These are phyloP conservation scores for Marasmius oreades DNA, from an alignment of 1,284 basidiomycete genomes.

Conservation along the genomic window DNA sequence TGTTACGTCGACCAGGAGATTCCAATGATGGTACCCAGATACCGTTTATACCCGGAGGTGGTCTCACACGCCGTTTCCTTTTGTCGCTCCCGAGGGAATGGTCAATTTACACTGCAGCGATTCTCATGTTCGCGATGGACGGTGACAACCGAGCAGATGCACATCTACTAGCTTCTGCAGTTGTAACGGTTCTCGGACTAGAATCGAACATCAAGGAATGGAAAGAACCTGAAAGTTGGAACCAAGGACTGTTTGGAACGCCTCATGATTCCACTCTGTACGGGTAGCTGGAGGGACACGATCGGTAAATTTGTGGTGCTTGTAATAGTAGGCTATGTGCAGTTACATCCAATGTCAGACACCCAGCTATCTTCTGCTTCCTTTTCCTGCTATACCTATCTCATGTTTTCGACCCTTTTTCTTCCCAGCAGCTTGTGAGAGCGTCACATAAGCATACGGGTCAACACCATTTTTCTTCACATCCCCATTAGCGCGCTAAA, in stretches of 20 bases:
- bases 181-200: constrained; percentile 44
- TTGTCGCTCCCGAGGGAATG: constrained; percentile 51
- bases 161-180: constrained; percentile 51
- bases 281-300: constrained; percentile 40
- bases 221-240: constrained; percentile 64
- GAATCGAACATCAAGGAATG: constrained; percentile 37
- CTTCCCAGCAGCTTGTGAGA: constrained; percentile 80
- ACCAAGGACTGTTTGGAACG: constrained; percentile 67
- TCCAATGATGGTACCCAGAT: constrained; percentile 26
- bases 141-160: constrained; percentile 80
- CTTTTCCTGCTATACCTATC: constrained; percentile 53
- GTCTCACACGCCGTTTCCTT: constrained; percentile 65
- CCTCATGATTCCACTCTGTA: constrained; percentile 69
- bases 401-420: constrained; percentile 37
- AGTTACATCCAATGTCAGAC: too few relatives aligned
- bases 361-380: constrained; percentile 9
- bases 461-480: constrained; percentile 84
- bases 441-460: constrained; percentile 89
- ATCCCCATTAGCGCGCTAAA: constrained; percentile 88
- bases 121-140: constrained; percentile 70
- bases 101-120: constrained; percentile 50
- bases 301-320: constrained; percentile 1
- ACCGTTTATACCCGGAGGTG: constrained; percentile 74
- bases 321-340: constrained; percentile 1
- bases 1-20: constrained; percentile 30